phyloP scores from a whole-genome alignment of 352 stramenopile genomes.

The Phytopythium vexans region DNA sequence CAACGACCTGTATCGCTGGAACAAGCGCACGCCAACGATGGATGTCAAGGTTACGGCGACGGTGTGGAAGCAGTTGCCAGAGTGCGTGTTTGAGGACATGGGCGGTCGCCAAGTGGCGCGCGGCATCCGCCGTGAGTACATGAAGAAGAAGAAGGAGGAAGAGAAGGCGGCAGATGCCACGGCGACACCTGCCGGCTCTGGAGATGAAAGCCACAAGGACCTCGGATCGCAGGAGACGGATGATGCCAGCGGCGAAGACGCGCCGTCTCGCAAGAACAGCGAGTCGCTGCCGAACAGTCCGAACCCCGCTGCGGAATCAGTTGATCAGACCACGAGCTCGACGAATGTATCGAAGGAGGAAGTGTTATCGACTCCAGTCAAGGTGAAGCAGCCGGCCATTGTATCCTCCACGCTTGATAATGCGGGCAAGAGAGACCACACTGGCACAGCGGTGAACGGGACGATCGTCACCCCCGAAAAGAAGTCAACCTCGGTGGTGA shows the following conservation, averaged over 20 bases:
- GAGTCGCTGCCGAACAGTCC: constrained; percentile 40
- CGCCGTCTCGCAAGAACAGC: constrained; percentile 26
- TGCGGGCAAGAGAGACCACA: constrained; percentile 11
- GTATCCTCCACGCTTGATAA: background rate
- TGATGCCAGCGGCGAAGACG: constrained; percentile 38
- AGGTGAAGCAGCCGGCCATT: constrained; percentile 24
- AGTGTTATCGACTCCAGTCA: constrained; percentile 27
- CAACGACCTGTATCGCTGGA: constrained; percentile 88
- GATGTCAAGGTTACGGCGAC: constrained; percentile 84
- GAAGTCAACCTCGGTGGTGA: background rate
- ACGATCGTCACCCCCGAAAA: background rate
- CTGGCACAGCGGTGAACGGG: background rate
- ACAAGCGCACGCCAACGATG: constrained; percentile 85
- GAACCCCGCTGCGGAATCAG: constrained; percentile 41
- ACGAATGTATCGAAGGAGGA: constrained; percentile 26
- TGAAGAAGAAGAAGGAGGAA: constrained; percentile 88
- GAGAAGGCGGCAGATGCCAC: constrained; percentile 57
- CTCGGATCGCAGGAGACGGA: constrained; percentile 57
- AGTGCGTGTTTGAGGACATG: constrained; percentile 85
- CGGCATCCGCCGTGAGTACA: constrained; percentile 58
- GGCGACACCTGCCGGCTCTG: constrained; percentile 30
- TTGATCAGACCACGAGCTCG: constrained; percentile 10
- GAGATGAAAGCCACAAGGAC: constrained; percentile 54
- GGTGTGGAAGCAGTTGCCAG: constrained; percentile 83
- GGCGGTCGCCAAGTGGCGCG: constrained; percentile 63